These are phyloP conservation scores for Lunasporangiospora selenospora DNA, from an alignment of 192 early-diverging fungal genomes.

Conservation along the genomic window DNA sequence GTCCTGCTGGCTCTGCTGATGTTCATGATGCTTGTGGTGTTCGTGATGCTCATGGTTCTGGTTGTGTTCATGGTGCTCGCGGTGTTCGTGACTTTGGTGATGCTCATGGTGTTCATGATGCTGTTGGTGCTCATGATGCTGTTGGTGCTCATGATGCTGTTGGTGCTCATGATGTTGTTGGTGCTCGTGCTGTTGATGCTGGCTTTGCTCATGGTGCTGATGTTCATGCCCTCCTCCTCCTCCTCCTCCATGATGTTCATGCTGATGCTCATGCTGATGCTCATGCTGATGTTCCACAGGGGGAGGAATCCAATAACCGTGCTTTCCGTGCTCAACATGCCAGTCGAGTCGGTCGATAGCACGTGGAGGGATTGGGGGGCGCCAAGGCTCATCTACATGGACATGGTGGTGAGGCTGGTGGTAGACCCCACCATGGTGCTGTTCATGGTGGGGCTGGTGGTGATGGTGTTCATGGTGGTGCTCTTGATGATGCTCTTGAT, in stretches of 20 bases:
- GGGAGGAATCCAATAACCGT: too few species aligned
- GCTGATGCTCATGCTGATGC: too few species aligned
- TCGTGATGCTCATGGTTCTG: neutral
- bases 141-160: conserved; percentile 6
- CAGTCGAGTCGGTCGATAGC: conserved; percentile 1
- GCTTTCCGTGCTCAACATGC: conserved; percentile 3
- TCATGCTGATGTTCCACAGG: too few species aligned
- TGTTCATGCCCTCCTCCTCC: too few species aligned
- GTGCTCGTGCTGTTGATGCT: too few species aligned
- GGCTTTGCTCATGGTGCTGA: too few species aligned
- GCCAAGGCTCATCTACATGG: too few species aligned
- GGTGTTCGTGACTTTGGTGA: neutral
- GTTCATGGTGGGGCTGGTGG: conserved; percentile 5
- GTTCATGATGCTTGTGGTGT: conserved; percentile 20
- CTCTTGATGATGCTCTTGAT: conserved; percentile 5
- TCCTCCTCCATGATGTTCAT: too few species aligned
- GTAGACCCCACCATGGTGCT: too few species aligned
- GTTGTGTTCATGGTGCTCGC: conserved; percentile 1
- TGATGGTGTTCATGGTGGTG: conserved; percentile 22
- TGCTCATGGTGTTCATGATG: neutral
- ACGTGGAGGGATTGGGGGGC: conserved; percentile 21
- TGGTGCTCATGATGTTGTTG: too few species aligned
- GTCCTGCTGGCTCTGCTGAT: conserved; percentile 10
- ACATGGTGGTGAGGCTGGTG: too few species aligned
- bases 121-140: conserved; percentile 1